A percentile compares a stretch with the other conserved stretches of the same genome.
phyloP scores from a whole-genome alignment of 352 stramenopile species.

The Pythium phragmiticola region DNA sequence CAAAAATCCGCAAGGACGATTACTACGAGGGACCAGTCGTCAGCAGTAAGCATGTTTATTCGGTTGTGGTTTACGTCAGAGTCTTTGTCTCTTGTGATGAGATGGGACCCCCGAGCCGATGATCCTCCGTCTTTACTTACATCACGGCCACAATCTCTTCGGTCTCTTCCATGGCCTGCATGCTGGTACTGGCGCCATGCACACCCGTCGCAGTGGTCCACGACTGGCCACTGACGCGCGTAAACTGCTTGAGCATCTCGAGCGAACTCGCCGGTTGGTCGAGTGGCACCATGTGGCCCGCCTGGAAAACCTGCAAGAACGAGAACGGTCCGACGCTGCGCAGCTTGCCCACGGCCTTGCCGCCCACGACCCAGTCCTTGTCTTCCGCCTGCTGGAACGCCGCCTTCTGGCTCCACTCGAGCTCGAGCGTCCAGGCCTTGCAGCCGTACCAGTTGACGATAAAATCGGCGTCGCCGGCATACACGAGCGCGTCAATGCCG shows the following conservation, averaged over 20 bases:
- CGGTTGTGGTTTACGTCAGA: too few species aligned
- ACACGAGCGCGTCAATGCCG: constrained; percentile 92
- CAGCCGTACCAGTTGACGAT: constrained; percentile 98
- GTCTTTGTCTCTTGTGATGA: too few species aligned
- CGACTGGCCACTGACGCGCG: constrained; percentile 33
- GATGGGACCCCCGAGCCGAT: too few species aligned
- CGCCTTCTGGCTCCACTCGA: constrained; percentile 90
- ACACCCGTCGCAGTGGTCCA: constrained; percentile 13
- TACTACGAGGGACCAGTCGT: too few species aligned
- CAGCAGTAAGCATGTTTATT: too few species aligned
- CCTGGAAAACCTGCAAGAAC: constrained; percentile 95
- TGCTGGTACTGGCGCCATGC: neutral
- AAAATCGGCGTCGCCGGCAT: constrained; percentile 96
- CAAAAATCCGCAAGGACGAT: too few species aligned
- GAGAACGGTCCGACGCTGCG: constrained; percentile 70
- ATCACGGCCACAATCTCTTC: constrained; percentile 24
- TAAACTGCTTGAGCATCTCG: constrained; percentile 94
- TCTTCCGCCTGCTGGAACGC: constrained; percentile 52
- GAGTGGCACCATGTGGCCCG: constrained; percentile 95
- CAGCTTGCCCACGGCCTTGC: constrained; percentile 58
- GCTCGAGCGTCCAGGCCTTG: constrained; percentile 92
- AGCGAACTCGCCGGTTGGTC: constrained; percentile 93
- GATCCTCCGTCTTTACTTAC: constrained; percentile 4
- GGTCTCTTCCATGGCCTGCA: constrained; percentile 5
- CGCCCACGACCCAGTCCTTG: constrained; percentile 61